Conservation (phyloP, 352 stramenopile species). For the Phytophthora ramorum region DNA sequence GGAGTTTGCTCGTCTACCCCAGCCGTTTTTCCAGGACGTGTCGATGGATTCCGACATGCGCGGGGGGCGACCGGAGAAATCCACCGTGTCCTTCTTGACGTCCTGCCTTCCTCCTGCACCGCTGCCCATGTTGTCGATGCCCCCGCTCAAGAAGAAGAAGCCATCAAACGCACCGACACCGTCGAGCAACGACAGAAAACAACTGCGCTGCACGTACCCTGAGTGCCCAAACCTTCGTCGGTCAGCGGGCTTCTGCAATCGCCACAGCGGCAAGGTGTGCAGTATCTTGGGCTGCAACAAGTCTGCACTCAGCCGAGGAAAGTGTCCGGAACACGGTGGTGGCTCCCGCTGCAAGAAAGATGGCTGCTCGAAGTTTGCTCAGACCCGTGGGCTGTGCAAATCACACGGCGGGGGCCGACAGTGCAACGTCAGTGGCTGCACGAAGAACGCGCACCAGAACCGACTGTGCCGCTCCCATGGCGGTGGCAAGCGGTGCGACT, state of each 20-base stretch:
- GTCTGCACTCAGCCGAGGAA: constrained; percentile 79
- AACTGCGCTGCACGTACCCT: constrained; percentile 77
- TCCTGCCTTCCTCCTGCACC: constrained; percentile 65
- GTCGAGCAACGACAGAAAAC: constrained; percentile 54
- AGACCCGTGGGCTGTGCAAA: constrained; percentile 85
- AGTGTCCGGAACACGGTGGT: constrained; percentile 87
- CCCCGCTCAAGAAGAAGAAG: constrained; percentile 79
- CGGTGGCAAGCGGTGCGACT: constrained; percentile 84
- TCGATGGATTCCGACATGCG: constrained; percentile 40
- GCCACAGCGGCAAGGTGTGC: constrained; percentile 84
- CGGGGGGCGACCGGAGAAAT: constrained; percentile 29
- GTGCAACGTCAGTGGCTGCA: constrained; percentile 79
- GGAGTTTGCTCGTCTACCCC: constrained; percentile 68
- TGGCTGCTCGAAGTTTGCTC: constrained; percentile 86
- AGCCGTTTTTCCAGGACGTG: constrained; percentile 74
- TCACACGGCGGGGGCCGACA: constrained; percentile 82
- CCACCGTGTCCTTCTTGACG: constrained; percentile 49
- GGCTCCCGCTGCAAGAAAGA: constrained; percentile 86
- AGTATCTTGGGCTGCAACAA: constrained; percentile 73
- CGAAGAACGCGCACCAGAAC: constrained; percentile 88
- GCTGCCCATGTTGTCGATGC: constrained; percentile 78
- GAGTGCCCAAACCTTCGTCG: constrained; percentile 81
- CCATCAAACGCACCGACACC: constrained; percentile 18
- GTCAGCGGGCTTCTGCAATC: constrained; percentile 83
- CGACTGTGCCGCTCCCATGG: constrained; percentile 84